phyloP scores from a whole-genome alignment of 2,329 filamentous ascomycete species.

The Scedosporium apiospermum region DNA sequence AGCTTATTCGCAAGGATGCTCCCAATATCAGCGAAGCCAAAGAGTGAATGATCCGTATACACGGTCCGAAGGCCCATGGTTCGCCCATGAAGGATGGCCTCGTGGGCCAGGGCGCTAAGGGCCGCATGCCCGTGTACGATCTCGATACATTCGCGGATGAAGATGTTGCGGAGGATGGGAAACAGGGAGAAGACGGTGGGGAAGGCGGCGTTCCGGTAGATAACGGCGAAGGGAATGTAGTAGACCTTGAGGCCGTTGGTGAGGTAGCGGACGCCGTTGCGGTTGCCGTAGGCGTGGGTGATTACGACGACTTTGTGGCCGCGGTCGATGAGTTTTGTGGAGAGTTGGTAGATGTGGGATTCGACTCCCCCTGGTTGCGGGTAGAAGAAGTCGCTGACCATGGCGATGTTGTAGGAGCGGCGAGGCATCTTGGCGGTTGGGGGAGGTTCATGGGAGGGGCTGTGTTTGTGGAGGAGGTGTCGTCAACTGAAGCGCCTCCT shows the following conservation, averaged over 20 bases:
- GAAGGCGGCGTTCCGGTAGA: constrained; percentile 88
- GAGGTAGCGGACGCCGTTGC: constrained; percentile 86
- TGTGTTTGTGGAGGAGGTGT: constrained; percentile 2
- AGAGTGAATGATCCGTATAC: constrained; percentile 94
- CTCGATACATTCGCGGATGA: constrained; percentile 87
- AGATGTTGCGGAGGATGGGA: constrained; percentile 91
- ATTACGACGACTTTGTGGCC: constrained; percentile 98
- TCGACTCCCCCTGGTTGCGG: constrained; percentile 94
- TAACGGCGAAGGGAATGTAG: constrained; percentile 90
- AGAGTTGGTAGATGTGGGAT: constrained; percentile 96
- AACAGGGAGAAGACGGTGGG: constrained; percentile 99
- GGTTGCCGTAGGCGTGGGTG: constrained; percentile 86
- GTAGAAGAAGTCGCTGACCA: constrained; percentile 99
- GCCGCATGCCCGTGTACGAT: constrained; percentile 98
- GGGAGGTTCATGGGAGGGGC: not conserved
- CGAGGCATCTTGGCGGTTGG: constrained; percentile 33
- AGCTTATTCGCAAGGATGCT: constrained; percentile 97
- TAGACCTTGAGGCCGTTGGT: constrained; percentile 98
- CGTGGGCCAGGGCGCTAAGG: constrained; percentile 85
- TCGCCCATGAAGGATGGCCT: constrained; percentile 86
- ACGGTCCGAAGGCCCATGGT: constrained; percentile 96
- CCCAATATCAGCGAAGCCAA: constrained; percentile 91
- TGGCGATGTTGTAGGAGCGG: constrained; percentile 61
- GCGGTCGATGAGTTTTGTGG: constrained; percentile 90
- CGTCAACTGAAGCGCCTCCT: not conserved